Conservation (phyloP, 2,329 filamentous ascomycete genomes). For the Claviceps pusilla region DNA sequence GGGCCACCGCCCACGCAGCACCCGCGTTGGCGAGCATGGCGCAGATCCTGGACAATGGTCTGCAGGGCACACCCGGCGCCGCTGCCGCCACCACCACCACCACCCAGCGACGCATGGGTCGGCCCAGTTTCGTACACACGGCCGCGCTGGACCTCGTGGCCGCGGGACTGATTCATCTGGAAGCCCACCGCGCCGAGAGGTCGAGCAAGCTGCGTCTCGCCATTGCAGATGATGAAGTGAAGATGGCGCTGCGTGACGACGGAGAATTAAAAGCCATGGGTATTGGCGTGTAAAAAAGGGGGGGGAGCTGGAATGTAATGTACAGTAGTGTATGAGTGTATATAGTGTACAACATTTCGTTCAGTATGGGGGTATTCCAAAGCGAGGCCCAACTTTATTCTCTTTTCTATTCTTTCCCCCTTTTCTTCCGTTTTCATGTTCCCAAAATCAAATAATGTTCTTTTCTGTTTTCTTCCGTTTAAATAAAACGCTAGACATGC, state of each 20-base stretch:
- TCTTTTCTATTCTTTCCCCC: not conserved
- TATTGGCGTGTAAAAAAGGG: conserved; percentile 26
- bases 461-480: not conserved
- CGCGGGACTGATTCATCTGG: conserved; percentile 74
- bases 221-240: conserved; percentile 82
- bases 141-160: conserved; percentile 75
- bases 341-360: not conserved
- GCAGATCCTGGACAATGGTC: conserved; percentile 18
- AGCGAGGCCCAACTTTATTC: not conserved
- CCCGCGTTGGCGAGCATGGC: conserved; percentile 22
- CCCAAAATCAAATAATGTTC: not conserved
- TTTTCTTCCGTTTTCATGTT: not conserved
- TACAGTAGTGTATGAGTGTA: conserved; percentile 9
- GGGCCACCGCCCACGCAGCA: conserved; percentile 20
- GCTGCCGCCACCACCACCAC: no score
- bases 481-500: not conserved
- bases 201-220: conserved; percentile 76
- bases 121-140: conserved; percentile 37
- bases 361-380: conserved; percentile 6
- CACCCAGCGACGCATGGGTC: conserved; percentile 16
- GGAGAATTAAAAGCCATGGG: conserved; percentile 70
- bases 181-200: conserved; percentile 65
- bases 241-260: conserved; percentile 76
- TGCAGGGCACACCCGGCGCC: conserved; percentile 13
- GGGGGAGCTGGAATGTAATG: conserved; percentile 11